Percentiles rank a stretch among this genome's conserved stretches.
phyloP scores from a whole-genome alignment of 1,284 basidiomycete genomes.

The Sanghuangporus baumii region DNA sequence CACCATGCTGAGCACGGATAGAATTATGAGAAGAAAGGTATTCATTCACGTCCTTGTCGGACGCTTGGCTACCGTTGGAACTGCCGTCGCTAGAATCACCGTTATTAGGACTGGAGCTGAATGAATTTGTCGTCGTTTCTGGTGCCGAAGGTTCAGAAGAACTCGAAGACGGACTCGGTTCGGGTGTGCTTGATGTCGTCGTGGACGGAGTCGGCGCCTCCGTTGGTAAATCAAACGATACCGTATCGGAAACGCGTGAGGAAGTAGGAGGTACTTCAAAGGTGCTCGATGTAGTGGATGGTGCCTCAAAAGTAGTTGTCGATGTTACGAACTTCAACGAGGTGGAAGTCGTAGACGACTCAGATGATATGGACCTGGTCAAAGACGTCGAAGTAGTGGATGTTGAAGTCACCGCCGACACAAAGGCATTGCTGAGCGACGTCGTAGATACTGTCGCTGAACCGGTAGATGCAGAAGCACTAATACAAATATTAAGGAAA shows the following conservation, averaged over 20 bases:
- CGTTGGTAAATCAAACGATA: background rate
- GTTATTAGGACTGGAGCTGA: background rate
- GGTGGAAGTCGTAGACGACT: background rate
- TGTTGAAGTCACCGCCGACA: background rate
- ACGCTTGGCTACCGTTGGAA: background rate
- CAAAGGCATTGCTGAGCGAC: background rate
- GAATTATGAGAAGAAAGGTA: constrained; percentile 57
- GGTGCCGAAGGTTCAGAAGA: background rate
- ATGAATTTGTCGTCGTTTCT: background rate
- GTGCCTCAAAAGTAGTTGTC: background rate
- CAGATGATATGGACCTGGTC: background rate
- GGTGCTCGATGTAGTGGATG: background rate
- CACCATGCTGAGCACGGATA: constrained; percentile 54
- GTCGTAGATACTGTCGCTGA: background rate
- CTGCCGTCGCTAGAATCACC: background rate
- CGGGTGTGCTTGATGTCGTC: background rate
- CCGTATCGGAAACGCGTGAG: background rate
- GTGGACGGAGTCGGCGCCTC: background rate
- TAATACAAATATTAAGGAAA: background rate
- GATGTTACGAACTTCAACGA: background rate
- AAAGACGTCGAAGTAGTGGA: background rate
- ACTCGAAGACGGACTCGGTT: background rate
- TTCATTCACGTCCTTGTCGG: constrained; percentile 25
- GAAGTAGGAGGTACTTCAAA: background rate
- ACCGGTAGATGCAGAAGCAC: background rate